These are phyloP conservation scores for Austroboletus eburneus DNA, from an alignment of 768 basidiomycete species.

Conservation along the genomic window DNA sequence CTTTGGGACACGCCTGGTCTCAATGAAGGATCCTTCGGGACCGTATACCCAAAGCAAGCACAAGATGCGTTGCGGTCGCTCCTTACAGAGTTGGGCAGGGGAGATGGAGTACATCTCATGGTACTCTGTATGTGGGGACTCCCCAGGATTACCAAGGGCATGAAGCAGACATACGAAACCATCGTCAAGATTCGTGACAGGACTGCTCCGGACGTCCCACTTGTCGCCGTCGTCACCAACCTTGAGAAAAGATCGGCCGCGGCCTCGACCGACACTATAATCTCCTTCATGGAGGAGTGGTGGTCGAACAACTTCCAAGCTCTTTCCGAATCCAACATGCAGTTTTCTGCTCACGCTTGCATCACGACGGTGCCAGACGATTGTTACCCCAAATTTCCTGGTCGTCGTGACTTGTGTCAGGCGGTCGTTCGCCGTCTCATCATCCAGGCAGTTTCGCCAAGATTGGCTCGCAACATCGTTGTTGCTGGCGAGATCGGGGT, in stretches of 20 bases:
- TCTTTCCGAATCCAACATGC: slow-evolving; percentile 31
- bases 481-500: slow-evolving; percentile 26
- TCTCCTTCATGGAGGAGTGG: slow-evolving; percentile 35
- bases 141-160: slow-evolving; percentile 21
- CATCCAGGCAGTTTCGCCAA: slow-evolving; percentile 18
- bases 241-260: slow-evolving; percentile 26
- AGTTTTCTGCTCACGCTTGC: slow-evolving; percentile 27
- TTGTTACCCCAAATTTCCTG: slow-evolving; percentile 19
- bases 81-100: slow-evolving; percentile 17
- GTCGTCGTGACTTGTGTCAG: slow-evolving; percentile 18
- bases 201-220: slow-evolving; percentile 12
- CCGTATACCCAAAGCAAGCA: slow-evolving; percentile 20
- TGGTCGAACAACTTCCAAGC: slow-evolving; percentile 31
- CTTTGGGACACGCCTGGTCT: slow-evolving; percentile 33
- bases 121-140: slow-evolving; percentile 27
- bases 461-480: slow-evolving; percentile 20
- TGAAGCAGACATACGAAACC: slow-evolving; percentile 25
- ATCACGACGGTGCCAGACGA: slow-evolving; percentile 18
- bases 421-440: slow-evolving; percentile 13
- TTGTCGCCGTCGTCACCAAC: slow-evolving; percentile 30
- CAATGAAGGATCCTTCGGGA: slow-evolving; percentile 25
- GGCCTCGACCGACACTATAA: slow-evolving; percentile 5
- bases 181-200: slow-evolving; percentile 21
- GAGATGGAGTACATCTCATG: slow-evolving; percentile 23
- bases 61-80: slow-evolving; percentile 25